Percentiles rank a stretch among this genome's conserved stretches.
Conservation (phyloP, 352 stramenopile species). For the Stephanocyclus meneghinianus region DNA sequence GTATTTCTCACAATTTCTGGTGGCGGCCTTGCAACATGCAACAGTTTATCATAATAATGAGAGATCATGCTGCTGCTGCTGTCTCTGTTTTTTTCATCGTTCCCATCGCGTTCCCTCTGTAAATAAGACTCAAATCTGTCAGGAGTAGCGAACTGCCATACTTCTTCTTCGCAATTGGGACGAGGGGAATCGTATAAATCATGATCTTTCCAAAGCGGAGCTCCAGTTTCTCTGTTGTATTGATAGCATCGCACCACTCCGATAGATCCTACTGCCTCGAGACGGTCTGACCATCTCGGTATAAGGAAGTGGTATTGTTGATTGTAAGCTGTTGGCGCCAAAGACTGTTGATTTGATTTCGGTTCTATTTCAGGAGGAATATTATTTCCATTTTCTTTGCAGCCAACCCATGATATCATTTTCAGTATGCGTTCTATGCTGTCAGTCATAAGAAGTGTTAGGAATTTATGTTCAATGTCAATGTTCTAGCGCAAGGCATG, state of each 20-base stretch:
- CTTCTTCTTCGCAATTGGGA: slow-evolving; percentile 45
- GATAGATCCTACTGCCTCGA: slow-evolving; percentile 62
- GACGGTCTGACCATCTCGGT: slow-evolving; percentile 63
- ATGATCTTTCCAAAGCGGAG: slow-evolving; percentile 33
- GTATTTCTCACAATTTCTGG: slow-evolving; percentile 62
- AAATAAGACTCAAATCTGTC: slow-evolving; percentile 63
- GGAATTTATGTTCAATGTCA: too few species aligned
- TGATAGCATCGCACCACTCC: slow-evolving; percentile 76
- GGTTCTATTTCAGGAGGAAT: slow-evolving; percentile 42
- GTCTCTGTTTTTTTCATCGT: slow-evolving; percentile 10
- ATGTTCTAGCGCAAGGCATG: background rate
- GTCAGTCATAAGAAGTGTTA: background rate
- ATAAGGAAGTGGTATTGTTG: slow-evolving; percentile 64
- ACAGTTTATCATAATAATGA: slow-evolving; percentile 79
- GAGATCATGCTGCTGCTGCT: slow-evolving; percentile 57
- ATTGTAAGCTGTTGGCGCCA: background rate
- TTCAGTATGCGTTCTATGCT: slow-evolving; percentile 35
- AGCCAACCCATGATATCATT: slow-evolving; percentile 68
- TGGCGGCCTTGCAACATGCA: slow-evolving; percentile 67
- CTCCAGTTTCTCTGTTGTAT: slow-evolving; percentile 60
- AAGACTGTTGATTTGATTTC: slow-evolving; percentile 11
- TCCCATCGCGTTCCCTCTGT: background rate
- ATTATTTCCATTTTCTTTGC: slow-evolving; percentile 66
- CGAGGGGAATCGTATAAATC: slow-evolving; percentile 43
- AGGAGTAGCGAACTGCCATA: slow-evolving; percentile 58